phyloP scores from a whole-genome alignment of 1,139 yeast genomes.

The Hansenula sp. region DNA sequence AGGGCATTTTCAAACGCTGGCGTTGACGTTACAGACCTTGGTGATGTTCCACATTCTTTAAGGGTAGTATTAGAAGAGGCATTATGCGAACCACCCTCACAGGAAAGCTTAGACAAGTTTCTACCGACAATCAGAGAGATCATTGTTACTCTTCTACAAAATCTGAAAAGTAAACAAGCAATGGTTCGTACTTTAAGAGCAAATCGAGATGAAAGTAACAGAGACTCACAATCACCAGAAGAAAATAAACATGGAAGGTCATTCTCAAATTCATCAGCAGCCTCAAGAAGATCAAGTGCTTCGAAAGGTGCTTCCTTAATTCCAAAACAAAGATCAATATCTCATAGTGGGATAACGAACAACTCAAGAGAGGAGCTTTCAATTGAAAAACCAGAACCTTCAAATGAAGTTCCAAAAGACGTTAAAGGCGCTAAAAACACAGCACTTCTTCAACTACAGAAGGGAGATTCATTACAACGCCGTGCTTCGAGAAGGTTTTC shows the following conservation, averaged over 20 bases:
- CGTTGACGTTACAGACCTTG: constrained; percentile 64
- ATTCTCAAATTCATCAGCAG: constrained; percentile 2
- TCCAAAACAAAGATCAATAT: constrained; percentile 5
- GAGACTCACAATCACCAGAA: neutral
- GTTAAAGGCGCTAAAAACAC: constrained; percentile 28
- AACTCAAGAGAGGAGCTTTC: neutral
- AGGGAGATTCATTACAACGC: constrained; percentile 77
- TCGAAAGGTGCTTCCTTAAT: neutral
- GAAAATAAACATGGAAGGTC: neutral
- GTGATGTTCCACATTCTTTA: constrained; percentile 71
- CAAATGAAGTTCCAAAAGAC: neutral
- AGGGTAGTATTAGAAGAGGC: constrained; percentile 84
- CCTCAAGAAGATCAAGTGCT: neutral
- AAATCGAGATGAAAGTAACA: constrained; percentile 6
- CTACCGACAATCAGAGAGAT: constrained; percentile 85
- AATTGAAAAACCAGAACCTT: neutral
- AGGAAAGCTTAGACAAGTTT: constrained; percentile 73
- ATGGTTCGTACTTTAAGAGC: constrained; percentile 37
- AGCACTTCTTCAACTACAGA: constrained; percentile 73
- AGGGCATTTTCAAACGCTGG: constrained; percentile 68
- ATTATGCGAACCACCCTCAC: constrained; percentile 80
- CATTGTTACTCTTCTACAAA: constrained; percentile 75
- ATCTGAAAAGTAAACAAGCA: constrained; percentile 74
- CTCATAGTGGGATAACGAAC: constrained; percentile 1
- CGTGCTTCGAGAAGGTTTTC: constrained; percentile 91